These are phyloP conservation scores for Patellifolia procumbens DNA, from an alignment of 179 eudicot genomes.

Conservation along the genomic window DNA sequence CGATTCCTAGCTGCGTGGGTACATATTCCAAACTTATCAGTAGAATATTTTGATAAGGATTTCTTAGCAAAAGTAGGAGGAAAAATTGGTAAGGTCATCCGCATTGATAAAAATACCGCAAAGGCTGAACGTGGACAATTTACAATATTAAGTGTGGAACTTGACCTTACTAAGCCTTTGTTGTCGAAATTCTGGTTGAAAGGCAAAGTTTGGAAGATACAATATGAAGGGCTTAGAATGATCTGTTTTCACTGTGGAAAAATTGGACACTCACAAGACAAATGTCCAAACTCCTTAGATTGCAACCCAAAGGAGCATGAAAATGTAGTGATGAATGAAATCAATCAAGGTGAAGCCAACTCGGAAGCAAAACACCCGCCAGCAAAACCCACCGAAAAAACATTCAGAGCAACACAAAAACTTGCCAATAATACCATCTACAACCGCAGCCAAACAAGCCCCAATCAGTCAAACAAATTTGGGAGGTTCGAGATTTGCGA, in stretches of 20 bases:
- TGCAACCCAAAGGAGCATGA: neutral
- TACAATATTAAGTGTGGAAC: neutral
- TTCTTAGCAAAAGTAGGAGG: neutral
- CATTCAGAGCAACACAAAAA: too few species aligned
- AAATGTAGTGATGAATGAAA: neutral
- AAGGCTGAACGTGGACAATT: neutral
- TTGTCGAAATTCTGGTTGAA: neutral
- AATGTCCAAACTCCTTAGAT: too few species aligned
- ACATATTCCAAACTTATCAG: neutral
- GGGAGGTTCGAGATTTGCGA: too few species aligned
- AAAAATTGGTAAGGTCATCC: neutral
- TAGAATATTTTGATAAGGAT: neutral
- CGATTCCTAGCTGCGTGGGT: neutral
- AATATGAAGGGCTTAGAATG: neutral
- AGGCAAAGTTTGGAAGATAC: neutral
- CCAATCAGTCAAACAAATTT: too few species aligned
- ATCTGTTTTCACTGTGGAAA: constrained; percentile 2
- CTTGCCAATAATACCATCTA: too few species aligned
- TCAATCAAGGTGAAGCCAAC: neutral
- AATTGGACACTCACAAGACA: neutral
- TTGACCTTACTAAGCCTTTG: neutral
- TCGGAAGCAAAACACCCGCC: too few species aligned
- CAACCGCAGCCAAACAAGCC: too few species aligned
- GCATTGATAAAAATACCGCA: neutral
- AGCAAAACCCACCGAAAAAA: too few species aligned